These are phyloP conservation scores for Scheffersomyces spartinae DNA, from an alignment of 805 yeast species.

Conservation along the genomic window DNA sequence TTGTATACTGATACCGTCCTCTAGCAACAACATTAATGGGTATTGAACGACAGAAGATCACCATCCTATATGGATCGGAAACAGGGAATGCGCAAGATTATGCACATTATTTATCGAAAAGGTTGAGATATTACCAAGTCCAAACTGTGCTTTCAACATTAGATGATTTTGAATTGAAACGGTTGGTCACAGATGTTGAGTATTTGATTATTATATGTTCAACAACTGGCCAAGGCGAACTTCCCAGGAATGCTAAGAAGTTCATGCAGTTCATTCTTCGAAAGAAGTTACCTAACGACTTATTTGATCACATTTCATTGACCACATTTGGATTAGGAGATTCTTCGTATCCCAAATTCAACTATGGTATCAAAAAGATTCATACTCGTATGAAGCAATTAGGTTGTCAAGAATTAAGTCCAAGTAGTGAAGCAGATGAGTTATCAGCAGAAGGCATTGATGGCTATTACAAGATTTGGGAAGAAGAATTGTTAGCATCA, in stretches of 20 bases:
- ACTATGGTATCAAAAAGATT: slow-evolving; percentile 76
- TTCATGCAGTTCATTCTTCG: slow-evolving; percentile 69
- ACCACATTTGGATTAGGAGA: slow-evolving; percentile 90
- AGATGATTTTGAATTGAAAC: slow-evolving; percentile 49
- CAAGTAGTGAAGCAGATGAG: slow-evolving; percentile 86
- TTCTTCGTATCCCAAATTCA: slow-evolving; percentile 79
- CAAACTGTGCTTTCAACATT: slow-evolving; percentile 38
- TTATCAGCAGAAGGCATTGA: slow-evolving; percentile 70
- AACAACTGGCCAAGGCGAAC: slow-evolving; percentile 92
- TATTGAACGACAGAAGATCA: too few species aligned
- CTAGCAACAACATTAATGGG: too few species aligned
- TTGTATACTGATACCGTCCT: too few species aligned
- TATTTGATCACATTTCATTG: slow-evolving; percentile 50
- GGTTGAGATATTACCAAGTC: slow-evolving; percentile 43
- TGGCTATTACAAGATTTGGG: slow-evolving; percentile 69
- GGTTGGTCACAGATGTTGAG: slow-evolving; percentile 35
- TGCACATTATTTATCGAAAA: slow-evolving; percentile 51
- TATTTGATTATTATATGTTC: slow-evolving; percentile 56
- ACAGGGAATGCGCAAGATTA: slow-evolving; percentile 87
- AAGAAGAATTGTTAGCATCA: slow-evolving; percentile 29
- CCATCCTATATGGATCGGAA: slow-evolving; percentile 80
- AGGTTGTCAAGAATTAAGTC: slow-evolving; percentile 64
- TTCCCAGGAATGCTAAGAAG: slow-evolving; percentile 65
- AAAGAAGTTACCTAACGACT: slow-evolving; percentile 46
- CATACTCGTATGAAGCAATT: slow-evolving; percentile 70